Percentiles rank a stretch among this genome's conserved stretches.
Conservation (phyloP, 495 filamentous ascomycete species). For the Penicillium daleae region DNA sequence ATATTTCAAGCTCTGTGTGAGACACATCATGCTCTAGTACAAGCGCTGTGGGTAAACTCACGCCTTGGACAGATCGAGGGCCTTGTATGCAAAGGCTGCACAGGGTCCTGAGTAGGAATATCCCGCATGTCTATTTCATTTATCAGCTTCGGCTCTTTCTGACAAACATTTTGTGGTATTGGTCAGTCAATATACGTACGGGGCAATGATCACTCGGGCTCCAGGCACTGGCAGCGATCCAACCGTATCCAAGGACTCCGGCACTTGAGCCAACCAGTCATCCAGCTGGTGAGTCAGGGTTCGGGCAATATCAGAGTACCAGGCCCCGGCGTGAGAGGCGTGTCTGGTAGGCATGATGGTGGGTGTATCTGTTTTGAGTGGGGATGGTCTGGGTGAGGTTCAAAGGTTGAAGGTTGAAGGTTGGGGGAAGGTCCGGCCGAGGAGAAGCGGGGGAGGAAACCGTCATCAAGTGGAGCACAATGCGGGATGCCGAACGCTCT, state of each 20-base stretch:
- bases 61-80: constrained; percentile 81
- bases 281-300: constrained; percentile 75
- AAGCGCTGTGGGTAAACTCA: constrained; percentile 37
- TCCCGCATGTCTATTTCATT: constrained; percentile 77
- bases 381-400: constrained; percentile 8
- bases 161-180: background rate
- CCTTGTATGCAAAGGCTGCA: constrained; percentile 93
- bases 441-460: constrained; percentile 32
- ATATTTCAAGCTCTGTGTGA: constrained; percentile 9
- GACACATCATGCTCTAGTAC: background rate
- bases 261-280: constrained; percentile 75
- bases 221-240: constrained; percentile 69
- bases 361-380: background rate
- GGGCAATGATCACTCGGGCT: constrained; percentile 90
- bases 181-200: constrained; percentile 63
- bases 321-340: constrained; percentile 77
- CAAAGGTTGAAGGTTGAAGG: constrained; percentile 6
- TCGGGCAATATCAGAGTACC: constrained; percentile 71
- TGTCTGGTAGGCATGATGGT: constrained; percentile 61
- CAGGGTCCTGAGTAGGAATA: constrained; percentile 94
- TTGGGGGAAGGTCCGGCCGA: constrained; percentile 16
- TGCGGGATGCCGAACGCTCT: constrained; percentile 24
- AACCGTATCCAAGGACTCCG: constrained; percentile 59
- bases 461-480: constrained; percentile 27
- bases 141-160: constrained; percentile 11